These are phyloP conservation scores for Erigeron canadensis DNA, from an alignment of 129 eudicot genomes.

Conservation along the genomic window DNA sequence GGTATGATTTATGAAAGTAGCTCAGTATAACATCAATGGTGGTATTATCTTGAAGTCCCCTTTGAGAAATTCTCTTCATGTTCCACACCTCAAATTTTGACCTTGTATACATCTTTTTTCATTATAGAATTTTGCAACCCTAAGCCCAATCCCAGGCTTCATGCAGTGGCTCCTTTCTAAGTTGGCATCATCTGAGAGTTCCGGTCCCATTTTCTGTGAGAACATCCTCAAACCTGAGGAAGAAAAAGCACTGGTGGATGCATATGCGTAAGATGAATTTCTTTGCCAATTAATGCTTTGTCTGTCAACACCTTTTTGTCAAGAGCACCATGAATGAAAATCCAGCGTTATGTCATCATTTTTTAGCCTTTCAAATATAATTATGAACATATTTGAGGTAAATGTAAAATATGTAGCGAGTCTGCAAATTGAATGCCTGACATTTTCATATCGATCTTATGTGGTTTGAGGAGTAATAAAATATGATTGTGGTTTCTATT, in stretches of 20 bases:
- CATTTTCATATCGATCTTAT: no score
- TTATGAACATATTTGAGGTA: no score
- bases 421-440: no score
- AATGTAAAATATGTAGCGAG: no score
- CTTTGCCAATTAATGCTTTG: neutral
- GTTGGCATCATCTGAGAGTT: slow-evolving; percentile 74
- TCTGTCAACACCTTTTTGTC: neutral
- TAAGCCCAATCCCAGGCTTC: slow-evolving; percentile 96
- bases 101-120: neutral
- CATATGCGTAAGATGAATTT: slow-evolving; percentile 46
- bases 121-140: slow-evolving; percentile 85
- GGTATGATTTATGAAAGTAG: no score
- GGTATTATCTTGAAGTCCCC: neutral
- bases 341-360: neutral
- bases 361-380: neutral
- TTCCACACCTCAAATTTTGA: slow-evolving; percentile 18
- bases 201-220: slow-evolving; percentile 67
- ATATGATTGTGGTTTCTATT: no score
- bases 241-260: slow-evolving; percentile 58
- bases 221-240: slow-evolving; percentile 70
- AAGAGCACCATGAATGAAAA: neutral
- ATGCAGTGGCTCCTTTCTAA: slow-evolving; percentile 87
- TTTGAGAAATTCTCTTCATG: slow-evolving; percentile 8
- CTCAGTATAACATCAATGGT: neutral
- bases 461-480: no score